phyloP scores from a whole-genome alignment of 495 filamentous ascomycete genomes.

The Amphirosellinia nigrospora region DNA sequence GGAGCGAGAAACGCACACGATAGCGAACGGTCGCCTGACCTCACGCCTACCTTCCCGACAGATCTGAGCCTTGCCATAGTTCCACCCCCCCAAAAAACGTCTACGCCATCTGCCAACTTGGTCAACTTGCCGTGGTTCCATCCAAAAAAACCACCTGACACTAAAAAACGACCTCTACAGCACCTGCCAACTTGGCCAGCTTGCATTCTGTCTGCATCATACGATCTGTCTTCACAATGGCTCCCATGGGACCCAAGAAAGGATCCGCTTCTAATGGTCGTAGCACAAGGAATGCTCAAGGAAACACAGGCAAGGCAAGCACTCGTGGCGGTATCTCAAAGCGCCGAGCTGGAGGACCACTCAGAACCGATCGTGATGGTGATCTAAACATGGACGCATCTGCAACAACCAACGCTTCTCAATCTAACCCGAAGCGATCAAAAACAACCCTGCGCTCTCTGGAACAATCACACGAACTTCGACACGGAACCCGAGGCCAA shows the following conservation, averaged over 20 bases:
- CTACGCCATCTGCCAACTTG: background rate
- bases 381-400: constrained; percentile 78
- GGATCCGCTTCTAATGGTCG: constrained; percentile 34
- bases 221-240: constrained; percentile 39
- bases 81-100: background rate
- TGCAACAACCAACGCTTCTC: constrained; percentile 42
- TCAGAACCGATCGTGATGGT: constrained; percentile 75
- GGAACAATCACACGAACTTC: constrained; percentile 34
- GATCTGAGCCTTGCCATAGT: background rate
- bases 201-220: background rate
- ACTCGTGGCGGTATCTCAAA: constrained; percentile 75
- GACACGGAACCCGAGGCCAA: constrained; percentile 40
- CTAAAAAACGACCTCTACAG: background rate
- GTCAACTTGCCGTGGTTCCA: background rate
- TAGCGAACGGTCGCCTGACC: constrained; percentile 19
- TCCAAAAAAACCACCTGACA: too few species aligned
- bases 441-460: constrained; percentile 30
- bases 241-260: constrained; percentile 41
- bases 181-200: background rate
- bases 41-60: background rate
- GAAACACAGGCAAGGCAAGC: constrained; percentile 25
- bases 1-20: constrained; percentile 8
- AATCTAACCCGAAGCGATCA: constrained; percentile 34
- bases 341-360: constrained; percentile 52
- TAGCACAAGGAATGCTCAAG: constrained; percentile 39